Evolutionary conservation across 1,139 yeast species (phyloP), one percentile per base, ranked within the genome.

Genomic region (Hyphopichia wangnamkhiaoensis): DNA sequence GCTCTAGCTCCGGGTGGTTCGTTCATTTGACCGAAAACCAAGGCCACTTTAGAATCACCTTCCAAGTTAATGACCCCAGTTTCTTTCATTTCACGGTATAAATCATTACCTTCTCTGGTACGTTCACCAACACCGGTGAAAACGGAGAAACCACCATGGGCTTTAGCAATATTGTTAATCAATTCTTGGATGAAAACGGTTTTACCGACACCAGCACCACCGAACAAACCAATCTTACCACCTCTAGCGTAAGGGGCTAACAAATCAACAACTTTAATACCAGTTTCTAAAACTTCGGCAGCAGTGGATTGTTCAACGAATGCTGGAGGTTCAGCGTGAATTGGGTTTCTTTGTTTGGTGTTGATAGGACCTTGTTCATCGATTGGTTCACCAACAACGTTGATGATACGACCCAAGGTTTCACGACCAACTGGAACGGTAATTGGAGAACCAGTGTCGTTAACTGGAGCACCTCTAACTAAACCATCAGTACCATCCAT

Each of bases 121-220:
- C 98, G 88, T 81, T 93, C 98, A 84, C 98, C 98, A 76, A 93
- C 98, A 89, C 98, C 98, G 65, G 97, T 87, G 86, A 93, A 93
- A 58, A 93, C 98, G 46, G 98, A 93, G 95, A 91, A 93, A 86
- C 98, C 98, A 89, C 98, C 98, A 74, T 93, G 98, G 63, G 98
- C 98, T 83, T 91, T 93, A 73, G 98, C 98, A 68, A 93, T 93
- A 84, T 93, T 93, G 90, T 93, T 91, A 76, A 93, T 93, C 80
- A 93, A 84, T 80, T 93, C 98, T 82, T 93, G 98, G 77, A 93
- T 93, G 78, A 93, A 93, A 54, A 93, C 98, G 74, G 98, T 93
- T 80, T 93, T 93, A 80, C 98, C 98, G 89, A 93, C 98, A 91
- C 98, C 98, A 75, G 98, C 98, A 91, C 98, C 98, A 82, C 98